These are phyloP conservation scores for Isatis lusitanica DNA, from an alignment of 441 rosid genomes.

Conservation along the genomic window DNA sequence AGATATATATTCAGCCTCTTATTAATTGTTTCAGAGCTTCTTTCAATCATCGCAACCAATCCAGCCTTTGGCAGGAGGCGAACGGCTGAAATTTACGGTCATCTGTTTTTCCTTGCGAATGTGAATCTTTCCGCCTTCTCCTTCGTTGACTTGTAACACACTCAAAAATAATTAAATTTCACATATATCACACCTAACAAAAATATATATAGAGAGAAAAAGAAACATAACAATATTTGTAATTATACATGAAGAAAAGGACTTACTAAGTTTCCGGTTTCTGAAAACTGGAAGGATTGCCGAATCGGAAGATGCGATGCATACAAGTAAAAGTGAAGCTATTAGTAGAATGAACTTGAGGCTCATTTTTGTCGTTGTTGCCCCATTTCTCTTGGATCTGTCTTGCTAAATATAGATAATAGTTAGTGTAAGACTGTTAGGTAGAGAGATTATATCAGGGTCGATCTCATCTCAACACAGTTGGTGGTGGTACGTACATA, in stretches of 20 bases:
- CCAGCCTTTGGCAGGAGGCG: conserved; percentile 6
- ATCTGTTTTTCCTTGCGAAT: background rate
- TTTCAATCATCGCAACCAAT: background rate
- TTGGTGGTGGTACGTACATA: background rate
- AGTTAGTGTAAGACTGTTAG: background rate
- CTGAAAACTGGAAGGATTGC: background rate
- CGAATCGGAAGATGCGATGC: background rate
- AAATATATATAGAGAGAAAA: background rate
- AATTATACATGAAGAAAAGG: background rate
- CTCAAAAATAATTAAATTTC: background rate
- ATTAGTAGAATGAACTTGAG: background rate
- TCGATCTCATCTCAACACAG: background rate
- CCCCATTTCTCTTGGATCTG: background rate
- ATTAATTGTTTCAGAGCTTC: background rate
- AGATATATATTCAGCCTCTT: background rate
- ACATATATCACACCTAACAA: background rate
- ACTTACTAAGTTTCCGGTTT: conserved; percentile 3
- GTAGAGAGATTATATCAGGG: background rate
- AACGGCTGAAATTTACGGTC: background rate
- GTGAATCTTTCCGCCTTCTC: background rate
- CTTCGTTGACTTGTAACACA: background rate
- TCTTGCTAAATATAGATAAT: background rate
- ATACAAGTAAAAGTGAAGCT: background rate
- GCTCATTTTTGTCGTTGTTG: background rate
- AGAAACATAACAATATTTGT: background rate